Conservation (phyloP, 352 stramenopile genomes). For the Phytophthora foliorum region DNA sequence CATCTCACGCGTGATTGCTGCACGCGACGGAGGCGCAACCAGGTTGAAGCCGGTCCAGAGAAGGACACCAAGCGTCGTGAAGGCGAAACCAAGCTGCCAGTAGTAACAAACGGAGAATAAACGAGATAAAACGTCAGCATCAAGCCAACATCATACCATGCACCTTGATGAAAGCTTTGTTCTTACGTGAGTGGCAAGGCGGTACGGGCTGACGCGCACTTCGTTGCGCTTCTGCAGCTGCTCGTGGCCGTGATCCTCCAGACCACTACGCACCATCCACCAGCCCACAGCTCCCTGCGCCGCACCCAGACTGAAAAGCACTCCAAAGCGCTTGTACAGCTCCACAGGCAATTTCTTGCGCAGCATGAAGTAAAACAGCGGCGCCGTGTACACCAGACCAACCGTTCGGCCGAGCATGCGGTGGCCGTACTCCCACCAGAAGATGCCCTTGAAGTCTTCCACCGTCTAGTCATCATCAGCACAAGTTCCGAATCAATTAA, state of each 20-base stretch:
- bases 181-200: constrained; percentile 95
- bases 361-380: constrained; percentile 94
- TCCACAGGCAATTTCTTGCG: constrained; percentile 83
- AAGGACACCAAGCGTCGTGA: constrained; percentile 96
- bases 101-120: background rate
- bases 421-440: constrained; percentile 97
- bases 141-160: background rate
- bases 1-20: constrained; percentile 75
- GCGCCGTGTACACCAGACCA: constrained; percentile 94
- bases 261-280: constrained; percentile 99
- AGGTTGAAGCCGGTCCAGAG: constrained; percentile 96
- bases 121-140: constrained; percentile 10
- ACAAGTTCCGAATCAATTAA: constrained; percentile 9
- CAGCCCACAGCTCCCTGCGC: constrained; percentile 94
- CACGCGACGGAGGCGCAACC: constrained; percentile 77
- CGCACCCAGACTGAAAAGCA: constrained; percentile 73
- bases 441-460: constrained; percentile 99
- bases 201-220: constrained; percentile 98
- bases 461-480: constrained; percentile 76
- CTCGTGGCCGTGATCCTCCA: constrained; percentile 94
- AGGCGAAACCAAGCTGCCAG: constrained; percentile 94
- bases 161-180: too few relatives aligned
- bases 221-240: constrained; percentile 90
- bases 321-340: constrained; percentile 72
- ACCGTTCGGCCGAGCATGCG: constrained; percentile 97